Conservation (phyloP, 2,329 filamentous ascomycete genomes). For the Sarocladiaceae sp. region DNA sequence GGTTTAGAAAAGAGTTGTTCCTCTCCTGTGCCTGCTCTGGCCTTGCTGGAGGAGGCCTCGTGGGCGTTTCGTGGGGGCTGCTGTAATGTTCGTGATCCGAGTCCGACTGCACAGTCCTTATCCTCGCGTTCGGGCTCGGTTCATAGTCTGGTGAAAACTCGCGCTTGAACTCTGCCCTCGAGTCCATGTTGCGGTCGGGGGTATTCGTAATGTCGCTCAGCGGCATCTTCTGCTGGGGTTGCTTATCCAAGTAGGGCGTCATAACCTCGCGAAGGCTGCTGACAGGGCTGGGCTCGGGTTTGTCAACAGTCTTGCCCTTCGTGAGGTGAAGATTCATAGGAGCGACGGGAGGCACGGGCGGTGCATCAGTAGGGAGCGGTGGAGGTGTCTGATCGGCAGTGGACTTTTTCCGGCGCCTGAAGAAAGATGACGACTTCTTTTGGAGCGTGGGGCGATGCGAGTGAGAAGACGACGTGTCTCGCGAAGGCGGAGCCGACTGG, state of each 20-base stretch:
- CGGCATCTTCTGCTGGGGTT: conserved; percentile 8
- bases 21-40: conserved; percentile 21
- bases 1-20: conserved; percentile 44
- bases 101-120: conserved; percentile 53
- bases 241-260: conserved; percentile 64
- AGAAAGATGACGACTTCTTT: conserved; percentile 93
- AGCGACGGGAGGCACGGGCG: conserved; percentile 31
- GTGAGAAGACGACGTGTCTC: conserved; percentile 37
- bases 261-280: conserved; percentile 82
- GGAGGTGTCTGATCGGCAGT: conserved; percentile 64
- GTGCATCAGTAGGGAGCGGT: conserved; percentile 37
- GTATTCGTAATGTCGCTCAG: conserved; percentile 21
- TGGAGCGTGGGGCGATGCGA: conserved; percentile 54
- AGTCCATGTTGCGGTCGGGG: conserved; percentile 19
- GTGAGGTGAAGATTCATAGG: conserved; percentile 26
- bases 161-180: conserved; percentile 33
- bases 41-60: conserved; percentile 23
- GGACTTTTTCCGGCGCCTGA: conserved; percentile 88
- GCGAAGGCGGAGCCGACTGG: conserved; percentile 43
- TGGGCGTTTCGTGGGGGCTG: conserved; percentile 26
- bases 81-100: conserved; percentile 23
- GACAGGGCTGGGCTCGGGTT: conserved; percentile 53
- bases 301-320: conserved; percentile 22
- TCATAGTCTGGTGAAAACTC: conserved; percentile 73
- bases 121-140: conserved; percentile 64